phyloP scores from a whole-genome alignment of 2,329 filamentous ascomycete genomes.

The Cytospora paraplurivora region DNA sequence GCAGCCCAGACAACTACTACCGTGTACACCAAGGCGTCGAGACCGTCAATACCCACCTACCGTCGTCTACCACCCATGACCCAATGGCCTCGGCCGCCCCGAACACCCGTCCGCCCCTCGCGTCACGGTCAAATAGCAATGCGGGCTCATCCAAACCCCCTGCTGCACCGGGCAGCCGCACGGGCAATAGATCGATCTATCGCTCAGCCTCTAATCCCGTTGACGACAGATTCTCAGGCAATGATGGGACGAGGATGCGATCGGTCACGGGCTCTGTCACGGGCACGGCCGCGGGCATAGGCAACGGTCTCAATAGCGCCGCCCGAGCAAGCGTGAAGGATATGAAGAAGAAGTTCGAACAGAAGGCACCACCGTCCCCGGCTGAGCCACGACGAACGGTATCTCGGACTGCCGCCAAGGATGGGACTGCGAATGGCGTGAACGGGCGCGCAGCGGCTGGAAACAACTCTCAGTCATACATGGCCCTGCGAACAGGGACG shows the following conservation, averaged over 20 bases:
- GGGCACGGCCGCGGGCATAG: conserved; percentile 41
- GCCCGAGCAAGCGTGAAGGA: conserved; percentile 75
- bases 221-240: conserved; percentile 44
- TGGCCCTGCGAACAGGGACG: conserved; percentile 44
- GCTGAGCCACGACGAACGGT: conserved; percentile 40
- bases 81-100: conserved; percentile 43
- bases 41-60: conserved; percentile 42
- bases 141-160: conserved; percentile 51
- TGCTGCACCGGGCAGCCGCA: conserved; percentile 43
- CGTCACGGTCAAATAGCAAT: conserved; percentile 53
- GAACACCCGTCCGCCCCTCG: conserved; percentile 45
- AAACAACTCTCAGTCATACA: conserved; percentile 45
- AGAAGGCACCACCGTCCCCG: conserved; percentile 34
- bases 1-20: conserved; percentile 60
- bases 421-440: conserved; percentile 36
- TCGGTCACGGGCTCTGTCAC: conserved; percentile 37
- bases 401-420: conserved; percentile 40
- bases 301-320: conserved; percentile 36
- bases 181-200: conserved; percentile 44
- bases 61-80: conserved; percentile 43
- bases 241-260: conserved; percentile 37
- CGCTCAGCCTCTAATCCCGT: conserved; percentile 61
- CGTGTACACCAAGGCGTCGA: conserved; percentile 49
- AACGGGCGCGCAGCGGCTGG: conserved; percentile 39
- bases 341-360: conserved; percentile 77